Evolutionary conservation across 768 basidiomycete genomes (phyloP).

Genomic region (Boletellus emodensis): DNA sequence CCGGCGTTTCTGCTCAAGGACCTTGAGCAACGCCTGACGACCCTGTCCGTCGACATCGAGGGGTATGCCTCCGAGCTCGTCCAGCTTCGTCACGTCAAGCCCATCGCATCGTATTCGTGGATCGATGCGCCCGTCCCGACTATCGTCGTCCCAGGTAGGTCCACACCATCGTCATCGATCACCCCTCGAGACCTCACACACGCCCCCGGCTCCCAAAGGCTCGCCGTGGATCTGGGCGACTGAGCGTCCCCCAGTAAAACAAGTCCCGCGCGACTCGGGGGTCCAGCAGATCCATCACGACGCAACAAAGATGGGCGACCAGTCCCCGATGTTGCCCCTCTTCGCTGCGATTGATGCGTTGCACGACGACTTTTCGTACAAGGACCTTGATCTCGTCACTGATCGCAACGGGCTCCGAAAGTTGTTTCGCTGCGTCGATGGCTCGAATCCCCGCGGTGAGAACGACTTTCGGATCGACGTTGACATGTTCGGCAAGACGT

Average conservation of each 20-base stretch:
- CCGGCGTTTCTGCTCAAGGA: slow-evolving; percentile 22
- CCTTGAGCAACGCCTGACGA: slow-evolving; percentile 12
- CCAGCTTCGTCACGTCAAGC: slow-evolving; percentile 37
- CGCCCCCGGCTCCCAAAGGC: slow-evolving; percentile 35
- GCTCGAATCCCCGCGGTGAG: slow-evolving; percentile 3
- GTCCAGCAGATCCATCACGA: slow-evolving; percentile 55
- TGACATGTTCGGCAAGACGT: slow-evolving; percentile 57
- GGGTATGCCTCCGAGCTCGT: slow-evolving; percentile 22
- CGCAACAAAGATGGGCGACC: slow-evolving; percentile 38
- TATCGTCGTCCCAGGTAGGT: slow-evolving; percentile 49
- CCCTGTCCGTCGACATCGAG: slow-evolving; percentile 11
- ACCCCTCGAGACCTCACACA: not conserved
- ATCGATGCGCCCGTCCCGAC: slow-evolving; percentile 38
- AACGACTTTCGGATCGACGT: slow-evolving; percentile 65
- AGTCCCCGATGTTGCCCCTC: slow-evolving; percentile 48
- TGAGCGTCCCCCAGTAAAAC: slow-evolving; percentile 45
- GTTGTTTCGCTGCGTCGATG: slow-evolving; percentile 49
- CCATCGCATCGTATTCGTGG: slow-evolving; percentile 56
- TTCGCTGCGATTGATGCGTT: slow-evolving; percentile 53
- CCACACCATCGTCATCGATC: not conserved
- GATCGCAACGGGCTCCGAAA: slow-evolving; percentile 68
- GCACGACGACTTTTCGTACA: slow-evolving; percentile 24
- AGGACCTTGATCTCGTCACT: slow-evolving; percentile 46
- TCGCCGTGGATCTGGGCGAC: slow-evolving; percentile 58
- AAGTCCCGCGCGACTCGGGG: slow-evolving; percentile 52